Evolutionary conservation across 2,329 filamentous ascomycete species (phyloP).

Genomic region (Macrophomina tecta): DNA sequence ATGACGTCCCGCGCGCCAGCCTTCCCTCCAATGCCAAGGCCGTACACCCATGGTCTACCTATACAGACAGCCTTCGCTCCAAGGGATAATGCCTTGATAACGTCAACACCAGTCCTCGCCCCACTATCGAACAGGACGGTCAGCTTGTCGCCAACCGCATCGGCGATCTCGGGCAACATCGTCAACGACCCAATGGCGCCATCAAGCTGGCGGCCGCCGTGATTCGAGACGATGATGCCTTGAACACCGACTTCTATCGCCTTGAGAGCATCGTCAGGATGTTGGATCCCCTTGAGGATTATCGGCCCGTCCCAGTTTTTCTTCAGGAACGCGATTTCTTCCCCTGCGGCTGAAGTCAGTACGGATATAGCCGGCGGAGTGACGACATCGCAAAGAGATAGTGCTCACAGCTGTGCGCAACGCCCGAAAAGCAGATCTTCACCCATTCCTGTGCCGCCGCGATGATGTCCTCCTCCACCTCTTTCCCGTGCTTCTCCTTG

Average conservation of each 20-base stretch:
- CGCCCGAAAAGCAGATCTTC: conserved; percentile 47
- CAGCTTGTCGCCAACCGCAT: conserved; percentile 43
- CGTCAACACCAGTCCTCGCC: conserved; percentile 56
- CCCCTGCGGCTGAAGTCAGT: conserved; percentile 48
- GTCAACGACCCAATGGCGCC: conserved; percentile 59
- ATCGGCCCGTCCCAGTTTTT: conserved; percentile 69
- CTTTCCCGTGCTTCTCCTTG: conserved; percentile 49
- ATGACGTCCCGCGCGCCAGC: conserved; percentile 56
- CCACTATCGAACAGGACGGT: conserved; percentile 59
- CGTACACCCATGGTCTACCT: conserved; percentile 65
- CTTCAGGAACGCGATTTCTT: conserved; percentile 64
- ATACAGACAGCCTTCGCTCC: conserved; percentile 66
- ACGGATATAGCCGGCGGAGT: neutral
- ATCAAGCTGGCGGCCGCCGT: conserved; percentile 60
- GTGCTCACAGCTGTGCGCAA: conserved; percentile 47
- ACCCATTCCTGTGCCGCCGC: conserved; percentile 36
- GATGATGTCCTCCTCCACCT: conserved; percentile 50
- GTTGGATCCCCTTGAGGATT: conserved; percentile 65
- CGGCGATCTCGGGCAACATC: conserved; percentile 65
- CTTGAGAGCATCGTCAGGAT: conserved; percentile 55
- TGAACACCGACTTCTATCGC: conserved; percentile 53
- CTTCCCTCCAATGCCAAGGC: conserved; percentile 61
- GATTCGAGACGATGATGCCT: conserved; percentile 60
- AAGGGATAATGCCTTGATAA: conserved; percentile 58
- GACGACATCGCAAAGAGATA: neutral